Evolutionary conservation across 768 basidiomycete genomes (phyloP).

Genomic region (Astraeus odoratus): DNA sequence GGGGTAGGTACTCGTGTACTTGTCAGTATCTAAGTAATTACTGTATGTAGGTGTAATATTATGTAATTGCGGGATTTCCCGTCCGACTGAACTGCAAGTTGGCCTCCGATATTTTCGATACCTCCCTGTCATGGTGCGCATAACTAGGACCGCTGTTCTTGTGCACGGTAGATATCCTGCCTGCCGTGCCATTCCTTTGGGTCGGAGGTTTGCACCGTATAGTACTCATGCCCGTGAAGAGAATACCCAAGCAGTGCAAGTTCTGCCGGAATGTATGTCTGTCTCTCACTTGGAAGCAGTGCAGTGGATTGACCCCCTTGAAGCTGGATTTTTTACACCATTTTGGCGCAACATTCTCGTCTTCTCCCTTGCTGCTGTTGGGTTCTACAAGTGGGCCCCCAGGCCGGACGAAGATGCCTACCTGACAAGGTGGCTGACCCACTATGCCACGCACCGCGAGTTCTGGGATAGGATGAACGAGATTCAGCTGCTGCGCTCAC

Average conservation of each 20-base stretch:
- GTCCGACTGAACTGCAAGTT: no score
- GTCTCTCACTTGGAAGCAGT: background rate
- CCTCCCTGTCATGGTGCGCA: slow-evolving; percentile 31
- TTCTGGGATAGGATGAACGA: slow-evolving; percentile 51
- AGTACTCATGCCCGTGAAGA: slow-evolving; percentile 37
- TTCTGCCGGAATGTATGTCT: slow-evolving; percentile 53
- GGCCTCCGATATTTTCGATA: background rate
- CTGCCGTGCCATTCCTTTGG: slow-evolving; percentile 20
- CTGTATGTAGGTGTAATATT: no score
- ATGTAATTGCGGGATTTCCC: no score
- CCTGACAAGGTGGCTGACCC: slow-evolving; percentile 58
- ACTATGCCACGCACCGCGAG: slow-evolving; percentile 47
- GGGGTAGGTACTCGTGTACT: no score
- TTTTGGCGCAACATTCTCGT: slow-evolving; percentile 65
- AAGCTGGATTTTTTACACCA: slow-evolving; percentile 50
- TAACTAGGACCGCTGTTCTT: slow-evolving; percentile 33
- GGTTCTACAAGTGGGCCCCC: slow-evolving; percentile 66
- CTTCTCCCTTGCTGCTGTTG: slow-evolving; percentile 41
- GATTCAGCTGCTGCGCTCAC: slow-evolving; percentile 43
- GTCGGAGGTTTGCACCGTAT: slow-evolving; percentile 39
- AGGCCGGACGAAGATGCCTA: slow-evolving; percentile 51
- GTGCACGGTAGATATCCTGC: slow-evolving; percentile 29
- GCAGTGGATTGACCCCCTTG: slow-evolving; percentile 3
- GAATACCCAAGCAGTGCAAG: slow-evolving; percentile 35
- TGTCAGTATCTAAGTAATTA: no score